Conservation (phyloP, 805 yeast genomes). For the Suhomyces pyralidae region DNA sequence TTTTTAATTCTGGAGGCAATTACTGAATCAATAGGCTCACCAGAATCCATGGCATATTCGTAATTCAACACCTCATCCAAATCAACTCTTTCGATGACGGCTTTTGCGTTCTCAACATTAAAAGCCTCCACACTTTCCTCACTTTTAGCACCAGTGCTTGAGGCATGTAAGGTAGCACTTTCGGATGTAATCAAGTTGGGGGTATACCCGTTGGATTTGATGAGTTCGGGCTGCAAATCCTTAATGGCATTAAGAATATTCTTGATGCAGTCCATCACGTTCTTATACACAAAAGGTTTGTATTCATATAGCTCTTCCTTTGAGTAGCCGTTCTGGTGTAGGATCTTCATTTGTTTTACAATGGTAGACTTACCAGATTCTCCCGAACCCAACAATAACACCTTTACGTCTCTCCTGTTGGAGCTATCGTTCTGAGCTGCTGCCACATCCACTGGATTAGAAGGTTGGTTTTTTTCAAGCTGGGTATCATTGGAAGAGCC, state of each 20-base stretch:
- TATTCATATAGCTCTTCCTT: constrained; percentile 71
- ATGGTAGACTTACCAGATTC: constrained; percentile 81
- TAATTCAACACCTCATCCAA: constrained; percentile 44
- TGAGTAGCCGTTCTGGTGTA: constrained; percentile 69
- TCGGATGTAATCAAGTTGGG: constrained; percentile 2
- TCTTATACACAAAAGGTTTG: constrained; percentile 74
- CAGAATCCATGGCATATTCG: constrained; percentile 53
- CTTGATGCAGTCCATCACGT: constrained; percentile 73
- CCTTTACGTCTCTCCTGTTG: constrained; percentile 54
- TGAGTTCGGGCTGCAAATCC: constrained; percentile 45
- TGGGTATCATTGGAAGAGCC: constrained; percentile 9
- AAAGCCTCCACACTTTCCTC: constrained; percentile 12
- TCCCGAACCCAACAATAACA: constrained; percentile 83
- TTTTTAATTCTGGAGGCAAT: constrained; percentile 48
- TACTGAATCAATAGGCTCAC: constrained; percentile 47
- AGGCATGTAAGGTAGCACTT: constrained; percentile 2
- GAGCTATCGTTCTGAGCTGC: not conserved
- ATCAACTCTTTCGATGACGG: constrained; percentile 31
- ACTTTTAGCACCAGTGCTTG: not conserved
- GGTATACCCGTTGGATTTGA: constrained; percentile 13
- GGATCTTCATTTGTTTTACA: constrained; percentile 76
- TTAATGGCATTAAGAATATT: constrained; percentile 64
- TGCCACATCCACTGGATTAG: constrained; percentile 3
- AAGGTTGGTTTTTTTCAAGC: not conserved
- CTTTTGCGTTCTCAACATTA: constrained; percentile 7